Evolutionary conservation across 2,329 filamentous ascomycete species (phyloP), one percentile per base, ranked within the genome.

Genomic region (Dichotomopilus funicola): DNA sequence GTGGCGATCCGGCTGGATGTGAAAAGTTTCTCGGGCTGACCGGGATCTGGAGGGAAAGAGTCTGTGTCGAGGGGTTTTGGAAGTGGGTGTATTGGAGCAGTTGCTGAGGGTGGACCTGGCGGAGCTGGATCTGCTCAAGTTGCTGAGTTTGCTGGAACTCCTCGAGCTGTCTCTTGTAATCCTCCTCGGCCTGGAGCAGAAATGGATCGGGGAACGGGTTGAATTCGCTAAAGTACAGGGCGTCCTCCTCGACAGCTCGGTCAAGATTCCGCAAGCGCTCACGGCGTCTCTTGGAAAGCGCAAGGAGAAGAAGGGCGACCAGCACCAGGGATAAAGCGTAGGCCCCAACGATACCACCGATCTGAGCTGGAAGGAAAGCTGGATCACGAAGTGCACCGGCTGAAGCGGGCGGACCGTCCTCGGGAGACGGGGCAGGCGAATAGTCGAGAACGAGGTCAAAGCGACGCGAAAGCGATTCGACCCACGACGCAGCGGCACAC

Each of bases 331-430:
- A 88, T 58, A 89, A 70, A 56, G 91, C 78, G 81, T 96, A 96
- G 57, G 88, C 86, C 59, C 86, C 90, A 57, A 92, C 79, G 58
- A 97, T 88, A 62, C 86, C 89, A 61, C 88, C 87, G 63, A 96
- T 85, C 71, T 96, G 87, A 57, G 83, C 85, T 13, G 91, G 89
- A 27, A 96, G 81, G 54, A 87, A 82, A 13, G 78, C 72, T 60
- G 74, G 74, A 68, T 91, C 78, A 64, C 83, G 75, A 49, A 82
- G 70, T 40, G 85, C 81, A 63, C 77, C 71, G 54, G 76, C 75
- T 42, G 83, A 83, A 45, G 83, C 68, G 7, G 80, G 74, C 56
- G 85, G 80, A 6, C 81, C 82, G 71, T 83, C 73, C 69, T 83
- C 78, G 55, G 82, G 77, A 51, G 81, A 70, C 43, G 82, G 82